These are phyloP conservation scores for Phaseolus coccineus DNA, from an alignment of 331 rosid genomes.

Conservation along the genomic window DNA sequence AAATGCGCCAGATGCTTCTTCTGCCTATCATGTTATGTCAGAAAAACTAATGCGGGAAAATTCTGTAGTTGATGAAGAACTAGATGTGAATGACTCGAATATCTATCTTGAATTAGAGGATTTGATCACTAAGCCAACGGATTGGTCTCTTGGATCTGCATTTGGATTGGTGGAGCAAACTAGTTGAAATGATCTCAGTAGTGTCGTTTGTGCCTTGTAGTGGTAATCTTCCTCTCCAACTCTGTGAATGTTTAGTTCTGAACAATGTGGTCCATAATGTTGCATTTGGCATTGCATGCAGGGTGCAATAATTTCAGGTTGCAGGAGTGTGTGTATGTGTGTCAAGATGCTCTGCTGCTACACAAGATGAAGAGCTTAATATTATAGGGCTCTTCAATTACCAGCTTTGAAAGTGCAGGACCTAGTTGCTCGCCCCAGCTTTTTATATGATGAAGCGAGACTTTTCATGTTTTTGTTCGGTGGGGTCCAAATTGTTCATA, in stretches of 20 bases:
- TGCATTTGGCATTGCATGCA: conserved; percentile 20
- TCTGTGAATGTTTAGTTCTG: neutral
- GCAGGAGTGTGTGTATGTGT: conserved; percentile 5
- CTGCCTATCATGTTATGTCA: conserved; percentile 61
- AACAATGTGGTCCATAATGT: neutral
- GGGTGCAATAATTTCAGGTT: conserved; percentile 44
- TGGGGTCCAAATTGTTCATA: conserved; percentile 36
- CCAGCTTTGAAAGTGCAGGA: conserved; percentile 34
- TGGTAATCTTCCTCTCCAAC: conserved; percentile 33
- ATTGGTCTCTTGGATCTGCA: conserved; percentile 63
- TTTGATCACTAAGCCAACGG: conserved; percentile 69
- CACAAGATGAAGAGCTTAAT: conserved; percentile 36
- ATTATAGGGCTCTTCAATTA: conserved; percentile 28
- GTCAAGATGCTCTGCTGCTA: neutral
- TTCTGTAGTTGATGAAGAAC: conserved; percentile 56
- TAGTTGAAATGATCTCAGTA: conserved; percentile 52
- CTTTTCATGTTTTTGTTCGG: neutral
- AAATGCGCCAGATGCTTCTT: conserved; percentile 41
- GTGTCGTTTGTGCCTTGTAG: conserved; percentile 35
- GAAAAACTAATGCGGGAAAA: conserved; percentile 57
- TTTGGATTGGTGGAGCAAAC: conserved; percentile 64
- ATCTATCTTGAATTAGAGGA: conserved; percentile 81
- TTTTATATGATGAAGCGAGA: conserved; percentile 6
- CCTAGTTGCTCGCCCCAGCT: conserved; percentile 14
- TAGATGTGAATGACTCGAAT: conserved; percentile 63